These are phyloP conservation scores for Lepiota brunneoincarnata DNA, from an alignment of 768 basidiomycete species.

Conservation along the genomic window DNA sequence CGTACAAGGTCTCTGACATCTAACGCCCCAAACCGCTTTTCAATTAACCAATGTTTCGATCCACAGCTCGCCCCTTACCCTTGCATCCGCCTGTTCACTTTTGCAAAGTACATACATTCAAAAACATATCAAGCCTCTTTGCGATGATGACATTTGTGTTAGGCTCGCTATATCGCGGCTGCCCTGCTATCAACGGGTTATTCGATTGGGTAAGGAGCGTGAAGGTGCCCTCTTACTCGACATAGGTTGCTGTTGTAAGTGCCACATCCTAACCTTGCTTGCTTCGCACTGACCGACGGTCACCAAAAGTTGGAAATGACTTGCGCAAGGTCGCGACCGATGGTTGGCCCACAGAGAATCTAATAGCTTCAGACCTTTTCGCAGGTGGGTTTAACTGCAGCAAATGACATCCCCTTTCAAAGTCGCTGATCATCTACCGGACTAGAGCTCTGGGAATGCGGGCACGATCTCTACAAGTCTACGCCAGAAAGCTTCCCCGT, in stretches of 20 bases:
- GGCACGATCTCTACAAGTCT: slow-evolving; percentile 57
- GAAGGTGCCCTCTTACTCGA: slow-evolving; percentile 36
- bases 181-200: slow-evolving; percentile 29
- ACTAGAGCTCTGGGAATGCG: slow-evolving; percentile 59
- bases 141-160: not conserved
- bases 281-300: not conserved
- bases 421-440: not conserved
- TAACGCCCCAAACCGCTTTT: no score
- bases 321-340: slow-evolving; percentile 34
- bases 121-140: not conserved
- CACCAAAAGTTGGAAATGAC: slow-evolving; percentile 37
- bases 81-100: slow-evolving; percentile 35
- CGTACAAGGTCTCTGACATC: slow-evolving; percentile 21
- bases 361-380: slow-evolving; percentile 35
- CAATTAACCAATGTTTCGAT: not conserved
- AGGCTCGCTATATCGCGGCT: slow-evolving; percentile 31
- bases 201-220: slow-evolving; percentile 22
- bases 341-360: slow-evolving; percentile 34
- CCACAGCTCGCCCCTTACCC: slow-evolving; percentile 28
- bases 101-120: slow-evolving; percentile 25
- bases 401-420: not conserved
- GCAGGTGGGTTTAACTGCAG: slow-evolving; percentile 12
- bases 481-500: slow-evolving; percentile 51
- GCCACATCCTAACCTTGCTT: not conserved
- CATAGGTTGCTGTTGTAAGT: slow-evolving; percentile 41